Evolutionary conservation across 1,284 basidiomycete genomes (phyloP), one percentile per base, ranked within the genome.

Genomic region (Gymnopus androsaceus): DNA sequence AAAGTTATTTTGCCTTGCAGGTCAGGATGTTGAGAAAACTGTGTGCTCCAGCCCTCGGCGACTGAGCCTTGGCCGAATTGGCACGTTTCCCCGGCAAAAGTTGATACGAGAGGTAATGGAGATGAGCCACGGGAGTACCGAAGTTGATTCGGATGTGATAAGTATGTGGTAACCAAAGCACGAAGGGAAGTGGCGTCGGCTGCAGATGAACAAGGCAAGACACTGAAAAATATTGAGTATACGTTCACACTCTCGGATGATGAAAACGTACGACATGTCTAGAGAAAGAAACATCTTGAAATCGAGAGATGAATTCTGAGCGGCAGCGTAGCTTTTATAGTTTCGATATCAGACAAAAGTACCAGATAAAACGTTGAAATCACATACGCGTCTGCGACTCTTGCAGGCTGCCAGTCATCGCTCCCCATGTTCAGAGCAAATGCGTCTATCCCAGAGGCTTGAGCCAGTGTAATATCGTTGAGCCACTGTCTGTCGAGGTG

Each of bases 271-370:
- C 78, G 84, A 79, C 88, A 94, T 90, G 68, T 93, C 91, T 50
- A 92, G 81, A 15, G 86, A 90, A 63, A 93, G 68, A 74, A 92
- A 92, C 51, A 93, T 72, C 69, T 90, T 90, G 76, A 94, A 94
- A 48, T 70, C 75, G 4, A 79, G 73, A 15, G 76, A 79, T 14
- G 79, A 80, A 51, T 79, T 70, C 21, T 70, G 65, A 12, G 87
- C 86, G 37, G 86, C 85, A 47, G 77, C 63, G 66, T 80, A 87
- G 31, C 79, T 80, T 63, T 46, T 17, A 42, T 27, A 33, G 2
- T 31, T 23, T 17, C 41, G 58, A 23, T 31, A 48, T 58, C 30
- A 54, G 45, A 33, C 42, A 25, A 28, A 3, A 21, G 38, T 19
- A 42, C 17, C 2, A 34, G 11, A 21, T 9, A 23, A 7, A 7